phyloP scores from a whole-genome alignment of 2,329 filamentous ascomycete species.

The Colletotrichum somersetense region DNA sequence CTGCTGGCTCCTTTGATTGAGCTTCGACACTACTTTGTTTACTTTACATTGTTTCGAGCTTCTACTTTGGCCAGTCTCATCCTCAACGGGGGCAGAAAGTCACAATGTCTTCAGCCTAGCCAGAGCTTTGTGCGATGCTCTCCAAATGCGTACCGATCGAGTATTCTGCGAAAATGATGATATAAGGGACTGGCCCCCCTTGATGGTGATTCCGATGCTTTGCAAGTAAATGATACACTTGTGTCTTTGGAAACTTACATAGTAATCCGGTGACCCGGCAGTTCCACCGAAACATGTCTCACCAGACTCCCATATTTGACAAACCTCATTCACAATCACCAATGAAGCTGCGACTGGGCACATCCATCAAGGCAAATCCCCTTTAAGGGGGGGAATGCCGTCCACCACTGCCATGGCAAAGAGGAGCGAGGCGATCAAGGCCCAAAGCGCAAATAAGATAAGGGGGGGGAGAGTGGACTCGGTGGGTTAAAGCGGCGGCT shows the following conservation, averaged over 20 bases:
- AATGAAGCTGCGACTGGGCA: neutral
- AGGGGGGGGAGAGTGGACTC: too few relatives aligned
- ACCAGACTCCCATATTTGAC: neutral
- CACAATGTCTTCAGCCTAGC: neutral
- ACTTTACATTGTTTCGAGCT: neutral
- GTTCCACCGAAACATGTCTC: neutral
- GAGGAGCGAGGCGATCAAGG: neutral
- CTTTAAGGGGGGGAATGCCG: neutral
- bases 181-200: too few relatives aligned
- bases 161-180: neutral
- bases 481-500: conserved; percentile 22
- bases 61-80: neutral
- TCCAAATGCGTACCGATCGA: too few relatives aligned
- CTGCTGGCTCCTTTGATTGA: neutral
- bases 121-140: neutral
- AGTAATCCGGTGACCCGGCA: neutral
- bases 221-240: neutral
- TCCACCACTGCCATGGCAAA: neutral
- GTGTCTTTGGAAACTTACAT: too few relatives aligned
- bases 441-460: neutral
- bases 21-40: neutral
- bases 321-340: neutral
- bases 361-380: neutral
- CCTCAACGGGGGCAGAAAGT: neutral
- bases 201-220: neutral